phyloP scores from a whole-genome alignment of 352 stramenopile genomes.

The Peronospora destructor region DNA sequence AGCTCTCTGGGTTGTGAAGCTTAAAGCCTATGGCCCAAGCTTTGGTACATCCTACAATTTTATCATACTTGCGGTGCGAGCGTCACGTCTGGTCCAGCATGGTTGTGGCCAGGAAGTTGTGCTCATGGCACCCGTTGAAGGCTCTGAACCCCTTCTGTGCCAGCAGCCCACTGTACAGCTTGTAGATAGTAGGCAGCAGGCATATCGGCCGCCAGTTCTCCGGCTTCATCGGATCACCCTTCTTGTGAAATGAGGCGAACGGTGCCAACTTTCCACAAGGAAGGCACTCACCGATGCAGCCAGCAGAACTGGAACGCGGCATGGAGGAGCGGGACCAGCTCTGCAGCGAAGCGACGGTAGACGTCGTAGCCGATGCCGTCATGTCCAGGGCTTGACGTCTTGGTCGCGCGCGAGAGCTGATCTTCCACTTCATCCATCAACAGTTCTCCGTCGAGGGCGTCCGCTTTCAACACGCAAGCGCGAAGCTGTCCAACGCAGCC shows the following conservation, averaged over 20 bases:
- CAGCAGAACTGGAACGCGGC: conserved; percentile 16
- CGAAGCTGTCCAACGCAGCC: not conserved
- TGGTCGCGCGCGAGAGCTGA: conserved; percentile 4
- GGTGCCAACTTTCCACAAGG: conserved; percentile 22
- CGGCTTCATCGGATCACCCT: conserved; percentile 8
- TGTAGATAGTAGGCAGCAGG: conserved; percentile 28
- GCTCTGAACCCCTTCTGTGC: too few species aligned
- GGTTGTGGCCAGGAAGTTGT: too few species aligned
- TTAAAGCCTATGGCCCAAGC: too few species aligned
- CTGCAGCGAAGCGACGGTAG: conserved; percentile 1
- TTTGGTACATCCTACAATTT: too few species aligned
- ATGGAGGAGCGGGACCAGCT: conserved; percentile 17
- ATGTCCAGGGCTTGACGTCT: conserved; percentile 8
- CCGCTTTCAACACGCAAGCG: not conserved
- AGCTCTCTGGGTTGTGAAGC: too few species aligned
- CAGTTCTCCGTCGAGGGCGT: not conserved
- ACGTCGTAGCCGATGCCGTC: conserved; percentile 24
- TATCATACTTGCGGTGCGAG: too few species aligned
- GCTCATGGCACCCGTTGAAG: too few species aligned
- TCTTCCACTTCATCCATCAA: conserved; percentile 22
- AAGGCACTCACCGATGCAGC: conserved; percentile 10
- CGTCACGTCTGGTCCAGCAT: too few species aligned
- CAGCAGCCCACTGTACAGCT: conserved; percentile 24
- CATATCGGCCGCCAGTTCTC: conserved; percentile 30
- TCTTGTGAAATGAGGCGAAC: conserved; percentile 32